phyloP scores from a whole-genome alignment of 495 filamentous ascomycete species.

The Trichoderma orchidacearum region DNA sequence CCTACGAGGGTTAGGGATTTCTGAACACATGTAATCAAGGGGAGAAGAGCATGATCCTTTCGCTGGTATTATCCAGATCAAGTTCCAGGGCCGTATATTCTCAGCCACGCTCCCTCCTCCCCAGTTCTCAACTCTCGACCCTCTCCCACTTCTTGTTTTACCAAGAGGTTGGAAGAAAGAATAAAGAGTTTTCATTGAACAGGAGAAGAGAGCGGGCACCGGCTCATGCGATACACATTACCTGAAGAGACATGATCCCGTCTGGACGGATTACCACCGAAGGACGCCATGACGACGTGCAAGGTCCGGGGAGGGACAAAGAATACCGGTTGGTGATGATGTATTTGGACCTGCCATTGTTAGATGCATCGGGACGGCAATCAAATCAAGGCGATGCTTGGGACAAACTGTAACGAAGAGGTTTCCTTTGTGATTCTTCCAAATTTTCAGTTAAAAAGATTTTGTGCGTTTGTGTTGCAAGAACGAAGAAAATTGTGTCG shows the following conservation, averaged over 20 bases:
- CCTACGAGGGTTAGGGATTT: conserved; percentile 23
- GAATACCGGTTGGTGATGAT: background rate
- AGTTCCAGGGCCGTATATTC: conserved; percentile 87
- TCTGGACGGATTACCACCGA: conserved; percentile 1
- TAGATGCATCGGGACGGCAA: background rate
- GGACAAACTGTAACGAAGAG: background rate
- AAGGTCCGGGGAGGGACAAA: background rate
- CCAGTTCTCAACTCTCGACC: background rate
- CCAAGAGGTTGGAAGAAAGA: background rate
- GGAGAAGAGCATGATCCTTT: conserved; percentile 78
- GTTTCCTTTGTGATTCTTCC: no score
- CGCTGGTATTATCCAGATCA: conserved; percentile 99
- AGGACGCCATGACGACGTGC: conserved; percentile 2
- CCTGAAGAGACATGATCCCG: conserved; percentile 12
- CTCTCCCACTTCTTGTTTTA: background rate
- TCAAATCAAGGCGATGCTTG: background rate
- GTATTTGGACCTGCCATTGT: background rate
- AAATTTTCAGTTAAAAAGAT: no score
- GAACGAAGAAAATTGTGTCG: background rate
- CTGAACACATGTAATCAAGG: conserved; percentile 14
- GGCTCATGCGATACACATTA: conserved; percentile 29
- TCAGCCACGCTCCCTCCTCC: conserved; percentile 46
- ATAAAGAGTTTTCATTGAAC: background rate
- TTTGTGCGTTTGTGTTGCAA: background rate
- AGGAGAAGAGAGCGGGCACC: conserved; percentile 15